A percentile compares a stretch with the other conserved stretches of the same genome.
phyloP scores from a whole-genome alignment of 208 protist genomes.

The Wallacemonas collosoma region DNA sequence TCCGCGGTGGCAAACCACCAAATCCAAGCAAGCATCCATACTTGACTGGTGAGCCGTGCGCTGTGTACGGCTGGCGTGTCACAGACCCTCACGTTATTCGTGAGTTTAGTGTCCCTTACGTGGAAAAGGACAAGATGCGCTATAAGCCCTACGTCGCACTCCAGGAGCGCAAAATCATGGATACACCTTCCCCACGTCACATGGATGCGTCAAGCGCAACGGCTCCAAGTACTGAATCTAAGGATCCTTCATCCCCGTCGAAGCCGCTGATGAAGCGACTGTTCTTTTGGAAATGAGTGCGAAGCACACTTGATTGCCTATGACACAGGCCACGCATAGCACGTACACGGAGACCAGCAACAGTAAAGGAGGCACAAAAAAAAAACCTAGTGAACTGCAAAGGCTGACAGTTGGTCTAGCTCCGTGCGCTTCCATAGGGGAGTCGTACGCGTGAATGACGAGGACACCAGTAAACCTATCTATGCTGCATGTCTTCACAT shows the following conservation, averaged over 20 bases:
- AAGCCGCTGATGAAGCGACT: constrained; percentile 88
- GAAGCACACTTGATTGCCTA: neutral
- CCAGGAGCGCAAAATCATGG: constrained; percentile 86
- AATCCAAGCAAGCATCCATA: constrained; percentile 89
- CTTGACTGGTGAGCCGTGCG: constrained; percentile 88
- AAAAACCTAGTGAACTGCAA: no score
- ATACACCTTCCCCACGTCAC: constrained; percentile 19
- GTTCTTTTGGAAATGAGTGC: constrained; percentile 87
- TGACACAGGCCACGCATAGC: neutral
- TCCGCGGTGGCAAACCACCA: constrained; percentile 87
- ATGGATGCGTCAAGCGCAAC: constrained; percentile 16
- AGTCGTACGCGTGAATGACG: no score
- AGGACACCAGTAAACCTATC: no score
- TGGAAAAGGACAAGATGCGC: constrained; percentile 67
- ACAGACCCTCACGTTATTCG: constrained; percentile 81
- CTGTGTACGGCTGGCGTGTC: constrained; percentile 89
- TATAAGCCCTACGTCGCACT: constrained; percentile 91
- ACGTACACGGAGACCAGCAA: no score
- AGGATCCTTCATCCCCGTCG: constrained; percentile 26
- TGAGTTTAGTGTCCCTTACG: constrained; percentile 76
- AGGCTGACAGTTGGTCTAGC: no score
- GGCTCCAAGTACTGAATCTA: constrained; percentile 5
- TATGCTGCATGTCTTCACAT: no score
- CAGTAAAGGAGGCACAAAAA: no score
- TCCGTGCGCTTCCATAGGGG: no score